Base-by-base conservation (phyloP, 1,284 basidiomycete species). In the Ceratobasidium sp. region DNA sequence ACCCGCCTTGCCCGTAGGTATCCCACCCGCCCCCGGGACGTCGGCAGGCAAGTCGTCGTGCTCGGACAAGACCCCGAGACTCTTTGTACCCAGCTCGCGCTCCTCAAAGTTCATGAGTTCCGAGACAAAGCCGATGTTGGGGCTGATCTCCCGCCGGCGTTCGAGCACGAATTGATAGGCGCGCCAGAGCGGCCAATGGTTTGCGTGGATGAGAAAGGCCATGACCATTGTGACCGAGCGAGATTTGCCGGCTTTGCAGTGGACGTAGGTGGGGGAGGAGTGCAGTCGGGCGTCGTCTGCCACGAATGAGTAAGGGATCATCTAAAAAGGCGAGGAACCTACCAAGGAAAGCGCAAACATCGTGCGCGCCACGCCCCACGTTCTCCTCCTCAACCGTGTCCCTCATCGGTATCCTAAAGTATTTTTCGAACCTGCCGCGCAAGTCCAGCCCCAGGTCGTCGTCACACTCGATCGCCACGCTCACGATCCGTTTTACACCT, bases 71-170 rank as follows among this genome's bases (percentile, higher is more conserved):
- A 89, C 92, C 31, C 92, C 92, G 46, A 90, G 85, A 14, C 89
- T 91, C 82, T 94, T 94, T 14, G 91, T 89, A 13, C 94, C 93
- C 7, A 96, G 86, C 80, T 95, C 93, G 78, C 90, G 87, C 80
- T 97, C 93, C 83, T 98, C 96, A 80, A 95, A 98, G 63, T 90
- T 92, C 95, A 98, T 98, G 54, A 98, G 87, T 82, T 98, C 96
- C 14, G 93, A 95, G 41, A 98, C 94, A 82, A 98, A 98, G 6
- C 96, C 96, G 78, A 99, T 98, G 81, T 98, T 98, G 9, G 97
- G 96, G n/a, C 92, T 95, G 78, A 98, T 96, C 77, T 92, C 94
- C 77, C 92, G 92, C 59, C 97, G 88, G 9, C 95, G 88, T 79
- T 96, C 95, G 51, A 94, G 87, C 27, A 98, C 96, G 80, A 95